These are phyloP conservation scores for Pelargonium nanum DNA, from an alignment of 345 rosid species.

Conservation along the genomic window DNA sequence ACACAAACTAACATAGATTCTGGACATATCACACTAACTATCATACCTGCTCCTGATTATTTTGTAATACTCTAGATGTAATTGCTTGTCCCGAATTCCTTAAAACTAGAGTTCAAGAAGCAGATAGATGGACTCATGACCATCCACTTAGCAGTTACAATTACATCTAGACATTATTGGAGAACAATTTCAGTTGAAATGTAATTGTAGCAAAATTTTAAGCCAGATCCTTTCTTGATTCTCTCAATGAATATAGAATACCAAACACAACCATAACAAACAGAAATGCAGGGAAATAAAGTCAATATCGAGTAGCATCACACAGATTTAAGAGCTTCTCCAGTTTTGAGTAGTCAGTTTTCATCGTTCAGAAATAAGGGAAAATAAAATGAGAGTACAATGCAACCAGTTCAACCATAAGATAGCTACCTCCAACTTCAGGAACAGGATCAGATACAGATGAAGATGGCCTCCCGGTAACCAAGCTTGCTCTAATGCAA, in stretches of 20 bases:
- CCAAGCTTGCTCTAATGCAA: slow-evolving; percentile 36
- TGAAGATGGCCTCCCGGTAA: slow-evolving; percentile 39
- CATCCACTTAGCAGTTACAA: not conserved
- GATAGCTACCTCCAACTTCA: slow-evolving; percentile 39
- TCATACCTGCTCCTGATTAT: too few relatives aligned
- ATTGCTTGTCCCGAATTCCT: not conserved
- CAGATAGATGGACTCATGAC: not conserved
- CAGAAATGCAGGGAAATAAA: too few relatives aligned
- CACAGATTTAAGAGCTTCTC: too few relatives aligned
- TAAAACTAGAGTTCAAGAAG: not conserved
- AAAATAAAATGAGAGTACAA: not conserved
- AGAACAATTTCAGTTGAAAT: too few relatives aligned
- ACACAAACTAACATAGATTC: not conserved
- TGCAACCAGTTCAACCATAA: not conserved
- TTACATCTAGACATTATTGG: too few relatives aligned
- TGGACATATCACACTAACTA: not conserved
- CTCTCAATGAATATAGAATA: not conserved
- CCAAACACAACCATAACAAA: too few relatives aligned
- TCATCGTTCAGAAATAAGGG: not conserved
- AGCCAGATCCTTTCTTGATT: too few relatives aligned
- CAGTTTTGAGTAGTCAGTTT: not conserved
- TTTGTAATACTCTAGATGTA: not conserved
- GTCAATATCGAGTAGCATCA: too few relatives aligned
- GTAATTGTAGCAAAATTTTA: too few relatives aligned
- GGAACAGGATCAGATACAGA: slow-evolving; percentile 40